Evolutionary conservation across 108 stramenopile species (phyloP).

Genomic region (Nitzschia sp.): DNA sequence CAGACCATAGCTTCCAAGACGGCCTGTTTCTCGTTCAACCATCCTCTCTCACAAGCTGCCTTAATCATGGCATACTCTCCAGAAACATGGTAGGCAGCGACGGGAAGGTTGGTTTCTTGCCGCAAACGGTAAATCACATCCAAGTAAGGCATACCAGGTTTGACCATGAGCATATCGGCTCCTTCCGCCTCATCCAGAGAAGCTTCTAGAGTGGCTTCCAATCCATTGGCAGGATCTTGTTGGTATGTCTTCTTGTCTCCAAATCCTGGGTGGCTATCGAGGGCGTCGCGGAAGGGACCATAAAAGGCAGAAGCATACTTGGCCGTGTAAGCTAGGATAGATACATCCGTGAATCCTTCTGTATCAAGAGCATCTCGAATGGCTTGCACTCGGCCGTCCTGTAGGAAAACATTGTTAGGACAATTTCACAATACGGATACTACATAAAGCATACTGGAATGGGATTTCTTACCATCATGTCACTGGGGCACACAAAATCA

Average conservation of each 20-base stretch:
- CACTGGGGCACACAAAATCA: constrained; percentile 95
- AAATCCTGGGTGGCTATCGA: constrained; percentile 93
- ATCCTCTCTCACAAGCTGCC: constrained; percentile 95
- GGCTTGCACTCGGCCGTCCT: constrained; percentile 97
- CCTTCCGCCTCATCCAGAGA: constrained; percentile 96
- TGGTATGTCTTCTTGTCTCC: constrained; percentile 99
- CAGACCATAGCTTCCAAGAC: constrained; percentile 95
- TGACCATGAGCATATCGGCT: constrained; percentile 99
- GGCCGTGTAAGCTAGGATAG: constrained; percentile 98
- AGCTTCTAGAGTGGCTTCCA: constrained; percentile 94
- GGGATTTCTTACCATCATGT: constrained; percentile 78
- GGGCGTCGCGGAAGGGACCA: constrained; percentile 99
- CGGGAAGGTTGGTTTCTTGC: constrained; percentile 84
- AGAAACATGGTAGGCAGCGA: constrained; percentile 98
- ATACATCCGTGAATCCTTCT: constrained; percentile 97
- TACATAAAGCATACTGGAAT: not conserved
- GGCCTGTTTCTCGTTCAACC: constrained; percentile 93
- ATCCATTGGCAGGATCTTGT: constrained; percentile 96
- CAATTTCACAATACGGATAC: no score
- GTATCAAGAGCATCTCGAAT: constrained; percentile 97
- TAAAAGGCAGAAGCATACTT: constrained; percentile 99
- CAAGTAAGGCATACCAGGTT: constrained; percentile 98
- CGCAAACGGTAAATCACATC: constrained; percentile 95
- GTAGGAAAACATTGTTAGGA: constrained; percentile 2
- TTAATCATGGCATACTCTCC: constrained; percentile 99